A percentile compares a stretch with the other conserved stretches of the same genome.
These are phyloP conservation scores for Wickerhamomyces rabaulensis DNA, from an alignment of 805 yeast genomes.

Conservation along the genomic window DNA sequence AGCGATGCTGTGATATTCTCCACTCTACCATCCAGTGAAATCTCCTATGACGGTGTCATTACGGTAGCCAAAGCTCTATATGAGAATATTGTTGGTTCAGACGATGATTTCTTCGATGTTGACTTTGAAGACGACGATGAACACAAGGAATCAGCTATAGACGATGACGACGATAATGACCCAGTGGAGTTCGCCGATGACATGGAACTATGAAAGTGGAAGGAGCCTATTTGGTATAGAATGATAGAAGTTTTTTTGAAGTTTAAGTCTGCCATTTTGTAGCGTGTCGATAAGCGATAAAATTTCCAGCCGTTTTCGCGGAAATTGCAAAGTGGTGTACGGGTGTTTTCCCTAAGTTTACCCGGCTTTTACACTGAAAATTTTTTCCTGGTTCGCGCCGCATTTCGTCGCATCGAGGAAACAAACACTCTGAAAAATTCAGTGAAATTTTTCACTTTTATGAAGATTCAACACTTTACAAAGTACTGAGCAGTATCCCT, in stretches of 20 bases:
- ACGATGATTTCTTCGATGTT: slow-evolving; percentile 92
- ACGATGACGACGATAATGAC: slow-evolving; percentile 20
- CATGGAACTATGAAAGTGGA: slow-evolving; percentile 19
- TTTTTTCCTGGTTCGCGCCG: slow-evolving; percentile 4
- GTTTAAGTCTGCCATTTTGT: too few relatives aligned
- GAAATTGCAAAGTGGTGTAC: slow-evolving; percentile 1
- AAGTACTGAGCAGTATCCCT: slow-evolving; percentile 57
- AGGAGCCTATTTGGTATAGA: neutral
- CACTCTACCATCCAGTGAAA: slow-evolving; percentile 75
- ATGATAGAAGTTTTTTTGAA: neutral
- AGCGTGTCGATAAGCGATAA: too few relatives aligned
- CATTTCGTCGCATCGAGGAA: neutral
- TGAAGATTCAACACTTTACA: neutral
- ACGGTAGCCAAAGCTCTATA: slow-evolving; percentile 76
- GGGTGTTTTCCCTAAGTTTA: neutral
- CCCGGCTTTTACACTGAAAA: slow-evolving; percentile 12
- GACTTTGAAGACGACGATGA: slow-evolving; percentile 90
- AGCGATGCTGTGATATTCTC: slow-evolving; percentile 34
- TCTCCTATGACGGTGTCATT: slow-evolving; percentile 87
- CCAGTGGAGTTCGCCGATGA: slow-evolving; percentile 36
- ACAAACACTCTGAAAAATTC: slow-evolving; percentile 1
- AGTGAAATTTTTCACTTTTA: neutral
- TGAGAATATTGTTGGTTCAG: slow-evolving; percentile 79
- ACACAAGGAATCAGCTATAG: slow-evolving; percentile 17
- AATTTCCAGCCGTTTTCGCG: too few relatives aligned